Evolutionary conservation across 257 asterid species (phyloP), one percentile per base, ranked within the genome.

Genomic region (Solanum raphanifolium): DNA sequence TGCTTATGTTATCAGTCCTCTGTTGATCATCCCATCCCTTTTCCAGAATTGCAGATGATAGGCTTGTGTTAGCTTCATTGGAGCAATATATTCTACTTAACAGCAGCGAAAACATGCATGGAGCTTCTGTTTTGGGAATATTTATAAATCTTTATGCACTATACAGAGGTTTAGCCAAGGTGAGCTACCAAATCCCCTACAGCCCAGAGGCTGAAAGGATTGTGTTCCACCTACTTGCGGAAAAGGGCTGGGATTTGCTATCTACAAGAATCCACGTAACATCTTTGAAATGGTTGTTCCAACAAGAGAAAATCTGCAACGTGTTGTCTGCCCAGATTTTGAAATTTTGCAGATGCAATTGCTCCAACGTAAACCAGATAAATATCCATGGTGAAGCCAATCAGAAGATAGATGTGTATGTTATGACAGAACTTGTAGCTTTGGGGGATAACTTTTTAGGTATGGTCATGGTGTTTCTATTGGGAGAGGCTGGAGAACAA

Each of bases 71-170:
- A 88, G 95, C 99, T 90, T 95, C 99, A 27, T 90, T 97, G 85
- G 99, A 97, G 91, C 99, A 97, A 88, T 97, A 93, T 90, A 94
- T 97, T 90, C 90, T 97, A 88, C 94, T 95, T 87, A 95, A 97
- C 91, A 88, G 91, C 91, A 78, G 86, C 78, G 93, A 92, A 84
- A 87, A 93, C 83, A 81, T 90, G 46, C 55, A 75, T 38, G 92
- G 91, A 86, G 83, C 90, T 75, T 91, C 94, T 87, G 81, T 88
- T 82, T 91, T 93, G 35, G 93, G 93, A 84, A 90, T 93, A 86
- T 18, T 93, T 35, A 96, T 93, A 73, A 95, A 92, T 89, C 94
- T 95, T 66, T 95, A 97, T 86, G 96, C 96, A 86, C 95, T 92
- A 75, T 95, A 92, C 88, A 91, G 99, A 89, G 98, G 98, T 85